Percentiles rank a stretch among this genome's conserved stretches.
These are phyloP conservation scores for Aureobasidium mangrovei DNA, from an alignment of 2,329 filamentous ascomycete species.

Conservation along the genomic window DNA sequence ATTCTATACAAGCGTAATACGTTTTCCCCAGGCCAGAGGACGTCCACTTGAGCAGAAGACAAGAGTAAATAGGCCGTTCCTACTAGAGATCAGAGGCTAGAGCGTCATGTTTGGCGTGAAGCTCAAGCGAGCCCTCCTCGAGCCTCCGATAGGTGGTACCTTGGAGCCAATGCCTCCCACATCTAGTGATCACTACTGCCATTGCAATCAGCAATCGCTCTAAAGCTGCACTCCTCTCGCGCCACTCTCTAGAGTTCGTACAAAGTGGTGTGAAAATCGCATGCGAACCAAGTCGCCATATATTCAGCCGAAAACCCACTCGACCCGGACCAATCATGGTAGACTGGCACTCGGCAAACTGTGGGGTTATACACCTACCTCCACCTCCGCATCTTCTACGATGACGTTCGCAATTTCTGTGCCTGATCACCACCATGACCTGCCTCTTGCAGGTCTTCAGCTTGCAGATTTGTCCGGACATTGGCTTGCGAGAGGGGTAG, in stretches of 20 bases:
- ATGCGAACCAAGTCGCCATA: background rate
- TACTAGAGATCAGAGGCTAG: too few relatives aligned
- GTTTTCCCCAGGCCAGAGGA: too few relatives aligned
- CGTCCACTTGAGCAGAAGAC: too few relatives aligned
- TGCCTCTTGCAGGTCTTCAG: background rate
- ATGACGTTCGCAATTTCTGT: conserved; percentile 3
- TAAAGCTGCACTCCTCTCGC: conserved; percentile 1
- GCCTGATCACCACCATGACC: conserved; percentile 4
- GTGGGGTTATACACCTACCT: background rate
- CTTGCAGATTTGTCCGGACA: conserved; percentile 4
- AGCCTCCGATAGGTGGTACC: too few relatives aligned
- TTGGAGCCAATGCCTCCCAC: background rate
- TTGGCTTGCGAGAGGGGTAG: conserved; percentile 5
- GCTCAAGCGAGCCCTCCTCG: too few relatives aligned
- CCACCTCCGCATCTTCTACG: too few relatives aligned
- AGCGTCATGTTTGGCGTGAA: too few relatives aligned
- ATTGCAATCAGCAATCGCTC: background rate
- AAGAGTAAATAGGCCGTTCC: too few relatives aligned
- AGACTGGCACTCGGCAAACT: background rate
- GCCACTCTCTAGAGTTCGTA: background rate
- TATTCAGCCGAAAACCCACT: background rate
- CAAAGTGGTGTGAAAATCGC: conserved; percentile 1
- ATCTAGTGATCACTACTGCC: background rate
- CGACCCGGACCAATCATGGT: background rate
- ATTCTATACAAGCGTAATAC: too few relatives aligned